Conservation (phyloP, 805 yeast genomes). For the Candida koratica region DNA sequence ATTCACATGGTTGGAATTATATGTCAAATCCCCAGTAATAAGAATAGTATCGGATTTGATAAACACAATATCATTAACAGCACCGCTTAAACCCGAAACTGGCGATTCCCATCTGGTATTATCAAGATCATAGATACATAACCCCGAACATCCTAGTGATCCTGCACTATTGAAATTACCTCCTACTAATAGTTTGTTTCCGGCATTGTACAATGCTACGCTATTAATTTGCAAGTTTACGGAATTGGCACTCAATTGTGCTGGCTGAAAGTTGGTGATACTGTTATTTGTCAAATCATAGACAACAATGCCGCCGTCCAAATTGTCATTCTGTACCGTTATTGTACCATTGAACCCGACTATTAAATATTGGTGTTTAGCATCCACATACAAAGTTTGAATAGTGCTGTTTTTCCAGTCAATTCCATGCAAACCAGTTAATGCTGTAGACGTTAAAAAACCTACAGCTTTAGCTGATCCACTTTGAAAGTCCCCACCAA, state of each 20-base stretch:
- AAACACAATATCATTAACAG: constrained; percentile 51
- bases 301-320: constrained; percentile 45
- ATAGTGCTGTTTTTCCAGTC: constrained; percentile 27
- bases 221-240: constrained; percentile 34
- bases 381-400: constrained; percentile 34
- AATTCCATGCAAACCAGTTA: constrained; percentile 20
- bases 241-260: constrained; percentile 33
- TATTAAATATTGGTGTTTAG: constrained; percentile 31
- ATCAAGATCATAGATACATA: constrained; percentile 63
- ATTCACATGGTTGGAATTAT: constrained; percentile 31
- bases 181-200: constrained; percentile 55
- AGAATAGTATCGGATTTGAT: constrained; percentile 34
- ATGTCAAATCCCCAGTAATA: constrained; percentile 50
- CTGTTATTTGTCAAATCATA: constrained; percentile 46
- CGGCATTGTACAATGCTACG: constrained; percentile 31
- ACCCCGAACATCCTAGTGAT: constrained; percentile 50
- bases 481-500: constrained; percentile 55
- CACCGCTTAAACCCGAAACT: constrained; percentile 39
- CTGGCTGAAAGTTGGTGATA: constrained; percentile 47
- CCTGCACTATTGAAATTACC: constrained; percentile 67
- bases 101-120: constrained; percentile 54
- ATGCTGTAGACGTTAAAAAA: constrained; percentile 20
- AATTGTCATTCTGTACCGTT: constrained; percentile 15
- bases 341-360: constrained; percentile 45
- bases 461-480: constrained; percentile 24